phyloP scores from a whole-genome alignment of 176 grass and related monocot genomes.

The Bolboschoenus planiculmis region DNA sequence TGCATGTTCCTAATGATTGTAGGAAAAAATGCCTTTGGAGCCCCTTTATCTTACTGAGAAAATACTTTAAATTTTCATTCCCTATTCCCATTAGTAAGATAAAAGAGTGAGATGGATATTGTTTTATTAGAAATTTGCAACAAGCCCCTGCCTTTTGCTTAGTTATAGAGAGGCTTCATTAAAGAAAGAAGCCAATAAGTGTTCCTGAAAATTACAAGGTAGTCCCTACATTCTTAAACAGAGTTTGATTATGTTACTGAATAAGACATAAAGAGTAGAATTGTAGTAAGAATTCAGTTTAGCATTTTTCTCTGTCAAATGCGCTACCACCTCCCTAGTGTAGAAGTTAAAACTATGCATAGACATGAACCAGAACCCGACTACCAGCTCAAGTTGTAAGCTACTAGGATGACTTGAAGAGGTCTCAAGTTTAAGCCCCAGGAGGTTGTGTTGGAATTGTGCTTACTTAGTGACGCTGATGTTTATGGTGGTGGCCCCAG shows the following conservation, averaged over 20 bases:
- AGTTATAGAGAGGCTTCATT: neutral
- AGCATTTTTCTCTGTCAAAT: neutral
- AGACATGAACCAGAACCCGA: neutral
- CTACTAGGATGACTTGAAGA: neutral
- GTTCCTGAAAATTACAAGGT: neutral
- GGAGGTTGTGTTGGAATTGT: neutral
- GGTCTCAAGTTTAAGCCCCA: neutral
- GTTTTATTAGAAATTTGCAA: neutral
- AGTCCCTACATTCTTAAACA: neutral
- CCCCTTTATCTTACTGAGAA: neutral
- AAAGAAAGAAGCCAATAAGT: neutral
- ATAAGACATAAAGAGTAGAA: neutral
- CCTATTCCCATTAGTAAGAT: neutral
- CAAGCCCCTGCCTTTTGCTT: neutral
- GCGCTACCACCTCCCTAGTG: neutral
- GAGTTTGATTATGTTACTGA: neutral
- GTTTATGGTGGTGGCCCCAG: neutral
- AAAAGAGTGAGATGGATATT: neutral
- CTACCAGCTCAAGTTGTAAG: neutral
- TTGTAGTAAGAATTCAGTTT: neutral
- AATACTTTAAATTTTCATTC: neutral
- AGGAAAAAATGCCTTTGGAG: neutral
- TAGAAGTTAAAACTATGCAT: neutral
- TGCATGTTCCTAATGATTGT: neutral
- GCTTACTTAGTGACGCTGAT: neutral